phyloP scores from a whole-genome alignment of 495 filamentous ascomycete species.

The Neurospora sp. region DNA sequence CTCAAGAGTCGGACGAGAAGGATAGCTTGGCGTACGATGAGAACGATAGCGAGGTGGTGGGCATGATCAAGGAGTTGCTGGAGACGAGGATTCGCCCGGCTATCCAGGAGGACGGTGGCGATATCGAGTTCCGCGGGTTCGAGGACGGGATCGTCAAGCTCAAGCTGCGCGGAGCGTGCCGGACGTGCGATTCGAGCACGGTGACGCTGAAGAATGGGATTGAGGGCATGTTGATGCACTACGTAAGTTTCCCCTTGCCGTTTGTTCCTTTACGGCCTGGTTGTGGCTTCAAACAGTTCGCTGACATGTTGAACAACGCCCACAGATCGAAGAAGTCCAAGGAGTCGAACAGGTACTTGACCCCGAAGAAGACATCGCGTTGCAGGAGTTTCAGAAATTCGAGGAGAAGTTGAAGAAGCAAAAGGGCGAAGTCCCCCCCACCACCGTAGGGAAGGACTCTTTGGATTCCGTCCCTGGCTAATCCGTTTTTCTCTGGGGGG shows the following conservation, averaged over 20 bases:
- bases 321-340: slow-evolving; percentile 88
- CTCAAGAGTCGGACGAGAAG: slow-evolving; percentile 33
- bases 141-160: slow-evolving; percentile 74
- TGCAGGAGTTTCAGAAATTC: slow-evolving; percentile 88
- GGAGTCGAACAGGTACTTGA: slow-evolving; percentile 87
- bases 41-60: slow-evolving; percentile 83
- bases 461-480: slow-evolving; percentile 51
- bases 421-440: slow-evolving; percentile 45
- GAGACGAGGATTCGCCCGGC: slow-evolving; percentile 90
- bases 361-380: slow-evolving; percentile 81
- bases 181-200: slow-evolving; percentile 92
- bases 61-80: slow-evolving; percentile 97
- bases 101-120: slow-evolving; percentile 95
- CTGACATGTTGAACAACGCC: background rate
- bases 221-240: slow-evolving; percentile 89
- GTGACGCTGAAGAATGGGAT: slow-evolving; percentile 95
- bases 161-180: slow-evolving; percentile 85
- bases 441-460: slow-evolving; percentile 55
- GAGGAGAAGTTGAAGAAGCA: slow-evolving; percentile 85
- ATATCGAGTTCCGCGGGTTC: slow-evolving; percentile 90
- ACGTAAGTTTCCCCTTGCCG: slow-evolving; percentile 28
- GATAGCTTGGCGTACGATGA: slow-evolving; percentile 73
- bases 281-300: background rate
- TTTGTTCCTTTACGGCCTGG: background rate
- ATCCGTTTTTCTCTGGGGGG: slow-evolving; percentile 2